Base-by-base conservation (phyloP, 805 yeast species). In the Scheffersomyces lignosus region DNA sequence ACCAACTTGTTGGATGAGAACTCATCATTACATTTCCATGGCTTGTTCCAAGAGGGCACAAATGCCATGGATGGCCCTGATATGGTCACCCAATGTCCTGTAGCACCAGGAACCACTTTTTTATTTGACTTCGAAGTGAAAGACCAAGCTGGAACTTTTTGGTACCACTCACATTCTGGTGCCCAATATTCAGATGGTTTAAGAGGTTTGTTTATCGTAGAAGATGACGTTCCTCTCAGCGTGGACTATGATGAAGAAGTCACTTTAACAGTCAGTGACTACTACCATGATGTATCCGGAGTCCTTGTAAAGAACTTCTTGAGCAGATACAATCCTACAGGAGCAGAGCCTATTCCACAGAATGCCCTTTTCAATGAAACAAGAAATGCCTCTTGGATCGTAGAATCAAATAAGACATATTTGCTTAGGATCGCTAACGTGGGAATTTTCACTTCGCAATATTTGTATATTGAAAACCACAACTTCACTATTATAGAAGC, bases 91-190 rank as follows among this genome's bases (percentile, higher is more conserved):
- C 76, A 70, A 47, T 70, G 76, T 45, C 75, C 75, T 9, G 56
- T 70, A 14, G 54, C 71, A 3, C 71, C 73, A 10, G 70, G 70
- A 2, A 47, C 44, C 4, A 52, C 63, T 3, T 63, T 69, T 34
- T 38, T 61, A 14, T 70, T 70, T 48, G 60, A 70, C 48, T 70
- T 70, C 41, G 57, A 59, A 4, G 67, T 65, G 4, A 38, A 41
- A 14, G 58, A 60, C 34, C 71, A 66, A 40, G 49, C 54, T 1
- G 71, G 72, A 14, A 58, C 62, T 5, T 58, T 48, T 43, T 85
- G 95, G 95, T 85, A 84, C 58, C 95, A 85, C 56, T 80, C 88
- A 4, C 95, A 85, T 51, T 70, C 81, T 26, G 89, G 87, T 0
- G 66, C 84, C 10, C 93, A 85, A 53, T 85, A 85, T 49, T 78